These are phyloP conservation scores for Leishmania turanica DNA, from an alignment of 208 protist genomes.

Conservation along the genomic window DNA sequence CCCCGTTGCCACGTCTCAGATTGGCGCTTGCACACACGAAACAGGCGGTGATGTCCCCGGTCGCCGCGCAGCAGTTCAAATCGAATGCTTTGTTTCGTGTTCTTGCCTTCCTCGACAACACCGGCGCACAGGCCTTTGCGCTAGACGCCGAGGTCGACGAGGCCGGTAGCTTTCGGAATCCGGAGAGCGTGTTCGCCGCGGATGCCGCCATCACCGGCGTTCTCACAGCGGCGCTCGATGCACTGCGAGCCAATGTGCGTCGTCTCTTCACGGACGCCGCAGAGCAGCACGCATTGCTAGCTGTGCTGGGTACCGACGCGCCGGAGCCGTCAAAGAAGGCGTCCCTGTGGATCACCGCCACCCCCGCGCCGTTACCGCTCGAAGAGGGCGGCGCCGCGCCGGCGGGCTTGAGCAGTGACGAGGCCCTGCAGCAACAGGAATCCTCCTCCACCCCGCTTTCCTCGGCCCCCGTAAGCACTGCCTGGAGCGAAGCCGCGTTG, in stretches of 20 bases:
- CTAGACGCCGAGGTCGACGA: slow-evolving; percentile 31
- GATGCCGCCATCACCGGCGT: slow-evolving; percentile 48
- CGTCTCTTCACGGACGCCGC: slow-evolving; percentile 46
- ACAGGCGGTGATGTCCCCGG: slow-evolving; percentile 2
- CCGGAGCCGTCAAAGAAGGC: not conserved
- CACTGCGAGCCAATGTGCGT: slow-evolving; percentile 51
- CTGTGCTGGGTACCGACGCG: slow-evolving; percentile 34
- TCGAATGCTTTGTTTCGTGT: slow-evolving; percentile 73
- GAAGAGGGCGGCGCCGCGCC: not conserved
- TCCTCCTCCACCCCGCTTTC: not conserved
- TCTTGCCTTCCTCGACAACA: slow-evolving; percentile 84
- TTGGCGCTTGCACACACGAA: not conserved
- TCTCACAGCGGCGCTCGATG: slow-evolving; percentile 43
- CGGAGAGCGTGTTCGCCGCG: slow-evolving; percentile 35
- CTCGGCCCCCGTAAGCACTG: slow-evolving; percentile 16
- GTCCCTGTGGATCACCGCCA: slow-evolving; percentile 9
- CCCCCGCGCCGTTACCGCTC: not conserved
- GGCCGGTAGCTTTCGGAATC: slow-evolving; percentile 49
- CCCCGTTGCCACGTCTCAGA: not conserved
- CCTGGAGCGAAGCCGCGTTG: slow-evolving; percentile 33
- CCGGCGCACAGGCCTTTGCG: slow-evolving; percentile 68
- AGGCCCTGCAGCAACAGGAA: not conserved
- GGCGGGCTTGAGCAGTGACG: not conserved
- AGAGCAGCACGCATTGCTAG: slow-evolving; percentile 46
- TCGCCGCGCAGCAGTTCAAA: slow-evolving; percentile 39